Percentiles rank a stretch among this genome's conserved stretches.
phyloP scores from a whole-genome alignment of 2,329 filamentous ascomycete species.

The Cytospora piceicola region DNA sequence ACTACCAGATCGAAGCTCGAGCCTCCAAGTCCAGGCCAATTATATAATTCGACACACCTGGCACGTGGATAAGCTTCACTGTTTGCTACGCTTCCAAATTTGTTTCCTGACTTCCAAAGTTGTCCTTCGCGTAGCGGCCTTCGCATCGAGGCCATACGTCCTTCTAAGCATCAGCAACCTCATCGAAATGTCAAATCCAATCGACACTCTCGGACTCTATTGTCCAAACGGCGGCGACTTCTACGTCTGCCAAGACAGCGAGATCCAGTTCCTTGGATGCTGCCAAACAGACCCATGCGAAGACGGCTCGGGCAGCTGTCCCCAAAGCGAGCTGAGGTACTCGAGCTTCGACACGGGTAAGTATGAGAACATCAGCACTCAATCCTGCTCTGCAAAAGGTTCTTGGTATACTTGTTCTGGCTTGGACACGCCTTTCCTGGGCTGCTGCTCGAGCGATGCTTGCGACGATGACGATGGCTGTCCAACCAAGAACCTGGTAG shows the following conservation, averaged over 20 bases:
- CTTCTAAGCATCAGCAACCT: background rate
- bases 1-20: background rate
- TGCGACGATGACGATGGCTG: constrained; percentile 37
- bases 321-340: constrained; percentile 35
- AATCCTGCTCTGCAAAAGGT: constrained; percentile 38
- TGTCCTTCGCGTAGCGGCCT: background rate
- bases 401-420: constrained; percentile 43
- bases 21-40: background rate
- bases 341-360: constrained; percentile 38
- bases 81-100: background rate
- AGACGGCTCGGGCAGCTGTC: constrained; percentile 40
- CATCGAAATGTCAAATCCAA: constrained; percentile 6
- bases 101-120: background rate
- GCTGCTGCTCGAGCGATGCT: constrained; percentile 44
- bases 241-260: constrained; percentile 42
- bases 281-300: constrained; percentile 44
- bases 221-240: constrained; percentile 41
- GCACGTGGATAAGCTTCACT: background rate
- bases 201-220: constrained; percentile 26
- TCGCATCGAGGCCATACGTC: background rate
- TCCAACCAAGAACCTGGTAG: constrained; percentile 33
- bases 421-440: constrained; percentile 42
- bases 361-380: constrained; percentile 38
- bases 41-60: background rate
- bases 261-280: constrained; percentile 45